Conservation (phyloP, 306 rosid species). For the Cucurbita ficifolia region DNA sequence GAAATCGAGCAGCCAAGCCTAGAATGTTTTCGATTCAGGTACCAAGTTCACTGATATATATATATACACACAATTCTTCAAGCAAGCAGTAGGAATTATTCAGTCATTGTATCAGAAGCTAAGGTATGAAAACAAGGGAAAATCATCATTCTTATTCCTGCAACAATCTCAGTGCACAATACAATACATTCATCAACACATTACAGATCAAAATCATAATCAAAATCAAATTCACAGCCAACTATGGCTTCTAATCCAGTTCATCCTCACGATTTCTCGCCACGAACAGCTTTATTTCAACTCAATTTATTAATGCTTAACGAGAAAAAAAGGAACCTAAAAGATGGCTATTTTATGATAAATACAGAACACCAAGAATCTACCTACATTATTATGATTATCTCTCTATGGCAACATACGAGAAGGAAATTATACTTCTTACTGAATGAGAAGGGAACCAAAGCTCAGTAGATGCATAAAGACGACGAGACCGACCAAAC, state of each 20-base stretch:
- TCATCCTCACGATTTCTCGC: background rate
- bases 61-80: too few species aligned
- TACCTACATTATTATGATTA: background rate
- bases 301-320: background rate
- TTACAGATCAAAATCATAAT: background rate
- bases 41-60: too few species aligned
- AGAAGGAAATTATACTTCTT: background rate
- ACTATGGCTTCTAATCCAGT: background rate
- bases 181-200: background rate
- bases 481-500: constrained; percentile 30
- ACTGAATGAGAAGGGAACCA: background rate
- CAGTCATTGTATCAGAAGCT: background rate
- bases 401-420: background rate
- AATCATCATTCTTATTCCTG: background rate
- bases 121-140: background rate
- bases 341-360: background rate
- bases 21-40: too few species aligned
- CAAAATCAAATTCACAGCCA: background rate
- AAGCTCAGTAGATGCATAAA: constrained; percentile 12
- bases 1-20: too few species aligned
- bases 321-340: background rate
- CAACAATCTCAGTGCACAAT: background rate
- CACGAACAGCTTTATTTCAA: background rate
- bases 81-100: background rate
- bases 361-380: background rate